These are phyloP conservation scores for Chlorella sp. DNA, from an alignment of 139 green algal genomes.

Conservation along the genomic window DNA sequence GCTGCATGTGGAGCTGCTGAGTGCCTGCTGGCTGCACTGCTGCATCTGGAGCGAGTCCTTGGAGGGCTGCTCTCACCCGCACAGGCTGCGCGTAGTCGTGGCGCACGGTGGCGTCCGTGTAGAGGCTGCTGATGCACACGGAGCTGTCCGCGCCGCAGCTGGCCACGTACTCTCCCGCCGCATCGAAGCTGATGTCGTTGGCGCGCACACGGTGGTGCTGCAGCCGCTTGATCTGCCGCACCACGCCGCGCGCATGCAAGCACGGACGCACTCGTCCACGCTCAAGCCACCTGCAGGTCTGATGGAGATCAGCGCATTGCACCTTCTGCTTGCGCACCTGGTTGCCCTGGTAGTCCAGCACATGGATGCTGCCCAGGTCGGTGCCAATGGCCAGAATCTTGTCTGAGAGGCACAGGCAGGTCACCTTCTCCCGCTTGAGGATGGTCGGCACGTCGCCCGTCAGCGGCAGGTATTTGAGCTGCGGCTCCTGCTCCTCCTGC, in stretches of 20 bases:
- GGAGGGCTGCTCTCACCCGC: too few relatives aligned
- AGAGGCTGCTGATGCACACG: slow-evolving; percentile 55
- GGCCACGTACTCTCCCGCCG: slow-evolving; percentile 65
- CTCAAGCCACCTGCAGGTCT: too few relatives aligned
- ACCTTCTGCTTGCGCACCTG: slow-evolving; percentile 59
- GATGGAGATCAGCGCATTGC: too few relatives aligned
- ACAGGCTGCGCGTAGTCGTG: slow-evolving; percentile 28
- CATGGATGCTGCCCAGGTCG: slow-evolving; percentile 55
- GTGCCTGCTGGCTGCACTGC: too few relatives aligned
- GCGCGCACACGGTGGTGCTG: slow-evolving; percentile 59
- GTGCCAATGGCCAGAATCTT: slow-evolving; percentile 88
- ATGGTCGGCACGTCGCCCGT: slow-evolving; percentile 47
- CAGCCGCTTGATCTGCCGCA: slow-evolving; percentile 42
- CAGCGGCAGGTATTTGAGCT: slow-evolving; percentile 73
- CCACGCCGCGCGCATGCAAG: neutral
- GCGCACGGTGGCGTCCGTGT: slow-evolving; percentile 47
- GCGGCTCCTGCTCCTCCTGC: too few relatives aligned
- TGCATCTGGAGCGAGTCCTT: too few relatives aligned
- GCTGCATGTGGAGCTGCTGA: too few relatives aligned
- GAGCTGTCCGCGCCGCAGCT: slow-evolving; percentile 72
- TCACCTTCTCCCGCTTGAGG: slow-evolving; percentile 30
- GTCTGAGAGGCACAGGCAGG: slow-evolving; percentile 66
- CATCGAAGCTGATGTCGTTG: slow-evolving; percentile 77
- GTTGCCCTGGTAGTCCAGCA: slow-evolving; percentile 86
- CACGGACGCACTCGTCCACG: neutral